Conservation (phyloP, 2,329 filamentous ascomycete species). For the Magnaporthiopsis incrustans region DNA sequence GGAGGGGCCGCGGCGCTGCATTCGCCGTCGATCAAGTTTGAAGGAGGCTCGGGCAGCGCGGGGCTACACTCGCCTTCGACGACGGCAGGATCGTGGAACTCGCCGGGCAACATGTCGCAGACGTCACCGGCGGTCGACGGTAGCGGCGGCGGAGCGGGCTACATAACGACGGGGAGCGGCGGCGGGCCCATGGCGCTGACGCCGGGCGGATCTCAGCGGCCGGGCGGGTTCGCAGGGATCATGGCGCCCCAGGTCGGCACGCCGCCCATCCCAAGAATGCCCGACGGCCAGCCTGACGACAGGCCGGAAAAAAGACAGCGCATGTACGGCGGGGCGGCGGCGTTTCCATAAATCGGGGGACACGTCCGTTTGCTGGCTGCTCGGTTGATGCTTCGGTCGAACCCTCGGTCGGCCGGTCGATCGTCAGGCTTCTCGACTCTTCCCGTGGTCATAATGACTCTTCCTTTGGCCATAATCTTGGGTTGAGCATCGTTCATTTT, state of each 20-base stretch:
- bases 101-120: conserved; percentile 39
- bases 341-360: not conserved
- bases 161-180: conserved; percentile 35
- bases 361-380: too few species aligned
- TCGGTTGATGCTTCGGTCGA: too few species aligned
- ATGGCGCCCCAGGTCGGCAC: conserved; percentile 21
- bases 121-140: conserved; percentile 39
- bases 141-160: conserved; percentile 25
- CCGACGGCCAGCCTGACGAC: conserved; percentile 26
- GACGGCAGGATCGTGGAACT: conserved; percentile 40
- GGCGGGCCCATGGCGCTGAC: conserved; percentile 30
- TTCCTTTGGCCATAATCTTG: too few species aligned
- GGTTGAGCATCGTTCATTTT: too few species aligned
- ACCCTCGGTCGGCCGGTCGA: too few species aligned
- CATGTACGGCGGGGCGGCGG: conserved; percentile 26
- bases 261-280: conserved; percentile 6
- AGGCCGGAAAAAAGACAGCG: conserved; percentile 46
- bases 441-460: too few species aligned
- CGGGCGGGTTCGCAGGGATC: conserved; percentile 21
- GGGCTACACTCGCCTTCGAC: conserved; percentile 43
- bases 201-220: conserved; percentile 27
- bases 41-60: conserved; percentile 27
- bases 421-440: too few species aligned
- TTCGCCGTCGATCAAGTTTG: conserved; percentile 35
- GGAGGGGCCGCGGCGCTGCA: conserved; percentile 15